phyloP scores from a whole-genome alignment of 2,329 filamentous ascomycete genomes.

The Parastagonospora nodorum region DNA sequence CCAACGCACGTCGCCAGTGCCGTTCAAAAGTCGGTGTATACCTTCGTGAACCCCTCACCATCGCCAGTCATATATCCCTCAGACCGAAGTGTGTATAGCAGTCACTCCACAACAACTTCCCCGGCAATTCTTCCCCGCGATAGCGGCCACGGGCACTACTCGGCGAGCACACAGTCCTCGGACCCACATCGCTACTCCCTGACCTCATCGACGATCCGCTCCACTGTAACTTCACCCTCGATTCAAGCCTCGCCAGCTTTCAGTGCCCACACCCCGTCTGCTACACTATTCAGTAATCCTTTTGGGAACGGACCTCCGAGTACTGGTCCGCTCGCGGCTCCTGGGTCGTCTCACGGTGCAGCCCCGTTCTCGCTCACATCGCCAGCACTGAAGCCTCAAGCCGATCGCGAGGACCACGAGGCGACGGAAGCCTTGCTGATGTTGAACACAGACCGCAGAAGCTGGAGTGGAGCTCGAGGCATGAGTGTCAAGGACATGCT shows the following conservation, averaged over 20 bases:
- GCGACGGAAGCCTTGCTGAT: constrained; percentile 86
- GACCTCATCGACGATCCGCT: constrained; percentile 48
- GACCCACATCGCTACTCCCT: constrained; percentile 57
- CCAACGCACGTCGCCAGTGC: constrained; percentile 26
- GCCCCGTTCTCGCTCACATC: constrained; percentile 41
- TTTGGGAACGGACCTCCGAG: constrained; percentile 34
- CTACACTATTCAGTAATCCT: constrained; percentile 37
- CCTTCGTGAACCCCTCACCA: constrained; percentile 39
- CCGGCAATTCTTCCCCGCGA: constrained; percentile 47
- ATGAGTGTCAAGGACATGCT: constrained; percentile 56
- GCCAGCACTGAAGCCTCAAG: constrained; percentile 43
- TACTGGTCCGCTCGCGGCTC: constrained; percentile 21
- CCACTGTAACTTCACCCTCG: constrained; percentile 41
- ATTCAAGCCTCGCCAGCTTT: constrained; percentile 45
- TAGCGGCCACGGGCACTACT: constrained; percentile 50
- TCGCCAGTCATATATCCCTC: constrained; percentile 46
- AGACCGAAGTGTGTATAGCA: constrained; percentile 40
- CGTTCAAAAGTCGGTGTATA: constrained; percentile 21
- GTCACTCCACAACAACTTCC: constrained; percentile 47
- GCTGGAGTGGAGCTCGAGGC: constrained; percentile 46
- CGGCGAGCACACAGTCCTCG: constrained; percentile 49
- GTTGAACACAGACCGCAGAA: constrained; percentile 78
- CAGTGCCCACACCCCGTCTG: constrained; percentile 48
- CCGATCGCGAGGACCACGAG: constrained; percentile 63
- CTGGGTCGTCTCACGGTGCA: constrained; percentile 30